Percentiles rank a stretch among this genome's conserved stretches.
These are phyloP conservation scores for Termitomyces bulborhizus DNA, from an alignment of 768 basidiomycete genomes.

Conservation along the genomic window DNA sequence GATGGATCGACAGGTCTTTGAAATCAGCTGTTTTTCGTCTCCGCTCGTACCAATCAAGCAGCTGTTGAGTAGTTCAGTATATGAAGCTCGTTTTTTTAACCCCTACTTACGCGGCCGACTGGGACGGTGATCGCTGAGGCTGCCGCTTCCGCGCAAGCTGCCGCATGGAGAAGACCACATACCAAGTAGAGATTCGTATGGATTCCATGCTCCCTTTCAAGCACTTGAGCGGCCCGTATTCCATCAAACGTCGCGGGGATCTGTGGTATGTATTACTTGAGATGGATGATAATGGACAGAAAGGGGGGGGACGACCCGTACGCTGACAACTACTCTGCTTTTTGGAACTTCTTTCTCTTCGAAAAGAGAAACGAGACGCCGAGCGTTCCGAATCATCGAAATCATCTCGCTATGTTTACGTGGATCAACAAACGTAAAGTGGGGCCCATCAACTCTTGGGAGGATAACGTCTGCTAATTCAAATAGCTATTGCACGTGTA, in stretches of 20 bases:
- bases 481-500: conserved; percentile 32
- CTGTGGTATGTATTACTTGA: conserved; percentile 20
- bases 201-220: conserved; percentile 33
- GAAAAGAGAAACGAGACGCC: conserved; percentile 33
- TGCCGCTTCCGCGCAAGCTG: conserved; percentile 47
- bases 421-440: conserved; percentile 48
- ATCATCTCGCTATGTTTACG: conserved; percentile 28
- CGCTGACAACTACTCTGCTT: conserved; percentile 43
- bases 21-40: conserved; percentile 17
- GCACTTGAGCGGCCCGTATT: conserved; percentile 36
- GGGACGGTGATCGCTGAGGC: conserved; percentile 43
- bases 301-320: conserved; percentile 21
- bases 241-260: conserved; percentile 55
- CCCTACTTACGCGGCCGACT: conserved; percentile 39
- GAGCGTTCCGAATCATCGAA: conserved; percentile 37
- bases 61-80: conserved; percentile 18
- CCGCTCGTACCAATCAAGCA: conserved; percentile 37
- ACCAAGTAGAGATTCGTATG: conserved; percentile 47
- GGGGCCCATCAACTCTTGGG: conserved; percentile 39
- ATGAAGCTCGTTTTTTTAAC: background rate
- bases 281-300: background rate
- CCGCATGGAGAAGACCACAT: conserved; percentile 47
- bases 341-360: conserved; percentile 30
- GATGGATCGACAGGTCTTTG: conserved; percentile 25
- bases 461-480: conserved; percentile 41